These are phyloP conservation scores for Kickxella alabastrina DNA, from an alignment of 192 early-diverging fungal genomes.

Conservation along the genomic window DNA sequence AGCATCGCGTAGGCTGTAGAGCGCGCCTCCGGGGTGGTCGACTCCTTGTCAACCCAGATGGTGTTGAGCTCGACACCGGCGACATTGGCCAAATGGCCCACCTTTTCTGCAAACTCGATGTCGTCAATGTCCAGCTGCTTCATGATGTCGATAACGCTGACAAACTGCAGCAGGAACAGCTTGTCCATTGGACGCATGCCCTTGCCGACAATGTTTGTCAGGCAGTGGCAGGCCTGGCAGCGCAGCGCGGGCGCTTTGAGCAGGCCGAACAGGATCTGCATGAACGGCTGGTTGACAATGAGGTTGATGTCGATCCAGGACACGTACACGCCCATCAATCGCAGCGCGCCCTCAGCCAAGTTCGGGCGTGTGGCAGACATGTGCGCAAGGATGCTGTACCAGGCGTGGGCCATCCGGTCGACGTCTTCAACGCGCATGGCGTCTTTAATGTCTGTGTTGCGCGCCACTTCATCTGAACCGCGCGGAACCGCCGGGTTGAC, in stretches of 20 bases:
- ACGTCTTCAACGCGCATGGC: conserved; percentile 81
- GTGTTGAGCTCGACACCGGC: conserved; percentile 35
- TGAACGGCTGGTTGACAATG: conserved; percentile 78
- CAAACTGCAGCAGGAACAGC: conserved; percentile 74
- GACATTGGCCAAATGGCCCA: conserved; percentile 43
- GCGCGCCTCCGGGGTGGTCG: conserved; percentile 27
- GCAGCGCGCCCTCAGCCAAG: conserved; percentile 64
- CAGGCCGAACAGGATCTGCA: conserved; percentile 70
- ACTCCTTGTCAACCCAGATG: conserved; percentile 39
- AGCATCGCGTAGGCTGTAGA: conserved; percentile 61
- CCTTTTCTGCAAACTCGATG: conserved; percentile 41
- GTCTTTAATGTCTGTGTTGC: conserved; percentile 87
- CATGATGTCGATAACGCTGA: conserved; percentile 45
- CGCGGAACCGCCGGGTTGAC: conserved; percentile 69
- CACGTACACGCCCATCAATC: conserved; percentile 82
- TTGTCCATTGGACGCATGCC: conserved; percentile 92
- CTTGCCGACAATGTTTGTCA: conserved; percentile 82
- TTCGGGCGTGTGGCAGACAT: conserved; percentile 52
- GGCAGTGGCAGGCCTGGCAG: conserved; percentile 74
- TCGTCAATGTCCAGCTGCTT: conserved; percentile 36
- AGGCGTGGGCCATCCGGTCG: conserved; percentile 63
- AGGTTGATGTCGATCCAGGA: conserved; percentile 94
- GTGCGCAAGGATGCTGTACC: conserved; percentile 71
- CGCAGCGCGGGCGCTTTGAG: conserved; percentile 60
- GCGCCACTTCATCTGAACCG: conserved; percentile 57